phyloP scores from a whole-genome alignment of 345 rosid genomes.

The Gynandropsis gynandra region DNA sequence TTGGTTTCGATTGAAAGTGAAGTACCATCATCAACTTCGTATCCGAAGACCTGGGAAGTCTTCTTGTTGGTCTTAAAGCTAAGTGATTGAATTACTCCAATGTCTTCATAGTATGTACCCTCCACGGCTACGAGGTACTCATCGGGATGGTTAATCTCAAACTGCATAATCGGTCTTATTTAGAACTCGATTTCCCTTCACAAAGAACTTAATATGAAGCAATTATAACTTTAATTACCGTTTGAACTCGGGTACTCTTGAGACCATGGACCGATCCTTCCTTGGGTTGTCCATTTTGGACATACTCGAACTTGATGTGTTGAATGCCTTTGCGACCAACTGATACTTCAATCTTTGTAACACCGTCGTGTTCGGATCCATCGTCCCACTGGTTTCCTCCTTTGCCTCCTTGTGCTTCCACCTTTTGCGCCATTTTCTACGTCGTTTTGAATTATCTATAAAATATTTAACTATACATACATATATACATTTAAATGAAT shows the following conservation, averaged over 20 bases:
- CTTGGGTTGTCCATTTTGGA: constrained; percentile 12
- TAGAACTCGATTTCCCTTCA: background rate
- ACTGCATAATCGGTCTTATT: constrained; percentile 2
- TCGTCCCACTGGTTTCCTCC: constrained; percentile 19
- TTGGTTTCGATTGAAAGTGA: background rate
- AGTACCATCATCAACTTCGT: background rate
- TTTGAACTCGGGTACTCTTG: constrained; percentile 2
- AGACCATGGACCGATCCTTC: constrained; percentile 13
- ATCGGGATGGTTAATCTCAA: constrained; percentile 18
- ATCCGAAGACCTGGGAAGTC: background rate
- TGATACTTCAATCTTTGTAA: constrained; percentile 11
- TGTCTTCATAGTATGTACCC: background rate
- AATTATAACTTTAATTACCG: background rate
- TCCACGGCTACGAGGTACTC: constrained; percentile 18
- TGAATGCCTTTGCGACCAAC: constrained; percentile 7
- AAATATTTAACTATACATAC: too few species aligned
- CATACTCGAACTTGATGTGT: constrained; percentile 16
- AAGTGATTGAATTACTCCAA: too few species aligned
- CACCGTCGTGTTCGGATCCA: constrained; percentile 12
- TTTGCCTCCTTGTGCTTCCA: constrained; percentile 17
- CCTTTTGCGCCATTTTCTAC: constrained; percentile 17
- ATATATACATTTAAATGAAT: too few species aligned
- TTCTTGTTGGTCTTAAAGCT: too few species aligned
- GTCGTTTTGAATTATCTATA: background rate
- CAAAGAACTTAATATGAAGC: background rate